Conservation (phyloP, 2,329 filamentous ascomycete genomes). For the Fusarium nematophilum region DNA sequence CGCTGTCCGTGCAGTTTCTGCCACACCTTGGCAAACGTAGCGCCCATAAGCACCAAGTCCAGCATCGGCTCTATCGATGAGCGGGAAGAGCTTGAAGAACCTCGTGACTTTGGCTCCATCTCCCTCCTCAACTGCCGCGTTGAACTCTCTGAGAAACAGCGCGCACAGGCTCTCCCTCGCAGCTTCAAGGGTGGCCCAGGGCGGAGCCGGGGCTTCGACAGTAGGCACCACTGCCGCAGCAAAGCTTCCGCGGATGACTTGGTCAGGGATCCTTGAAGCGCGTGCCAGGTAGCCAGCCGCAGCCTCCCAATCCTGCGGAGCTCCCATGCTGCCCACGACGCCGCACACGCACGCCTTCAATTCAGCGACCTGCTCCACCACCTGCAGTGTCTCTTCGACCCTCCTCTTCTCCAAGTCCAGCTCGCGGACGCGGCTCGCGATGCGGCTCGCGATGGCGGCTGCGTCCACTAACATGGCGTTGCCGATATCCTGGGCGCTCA, state of each 20-base stretch:
- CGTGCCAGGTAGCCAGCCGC: neutral
- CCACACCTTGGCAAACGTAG: neutral
- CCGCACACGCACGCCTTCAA: neutral
- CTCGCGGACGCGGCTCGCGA: neutral
- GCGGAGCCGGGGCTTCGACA: neutral
- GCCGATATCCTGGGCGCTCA: neutral
- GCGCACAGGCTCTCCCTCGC: neutral
- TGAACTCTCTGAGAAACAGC: neutral
- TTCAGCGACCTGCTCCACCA: neutral
- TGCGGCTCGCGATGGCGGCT: neutral
- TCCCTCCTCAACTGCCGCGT: too few relatives aligned
- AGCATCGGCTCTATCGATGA: neutral
- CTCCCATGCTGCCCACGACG: neutral
- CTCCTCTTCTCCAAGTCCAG: neutral
- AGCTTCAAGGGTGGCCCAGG: neutral
- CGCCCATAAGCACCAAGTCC: neutral
- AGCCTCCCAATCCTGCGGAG: neutral
- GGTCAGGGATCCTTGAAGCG: neutral
- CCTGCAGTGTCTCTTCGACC: neutral
- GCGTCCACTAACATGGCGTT: neutral
- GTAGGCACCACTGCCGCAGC: neutral
- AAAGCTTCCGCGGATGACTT: neutral
- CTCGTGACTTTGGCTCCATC: neutral
- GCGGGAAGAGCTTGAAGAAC: neutral
- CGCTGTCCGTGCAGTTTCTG: neutral